Evolutionary conservation across 2,329 filamentous ascomycete genomes (phyloP).

Genomic region (Penicillium sp.): DNA sequence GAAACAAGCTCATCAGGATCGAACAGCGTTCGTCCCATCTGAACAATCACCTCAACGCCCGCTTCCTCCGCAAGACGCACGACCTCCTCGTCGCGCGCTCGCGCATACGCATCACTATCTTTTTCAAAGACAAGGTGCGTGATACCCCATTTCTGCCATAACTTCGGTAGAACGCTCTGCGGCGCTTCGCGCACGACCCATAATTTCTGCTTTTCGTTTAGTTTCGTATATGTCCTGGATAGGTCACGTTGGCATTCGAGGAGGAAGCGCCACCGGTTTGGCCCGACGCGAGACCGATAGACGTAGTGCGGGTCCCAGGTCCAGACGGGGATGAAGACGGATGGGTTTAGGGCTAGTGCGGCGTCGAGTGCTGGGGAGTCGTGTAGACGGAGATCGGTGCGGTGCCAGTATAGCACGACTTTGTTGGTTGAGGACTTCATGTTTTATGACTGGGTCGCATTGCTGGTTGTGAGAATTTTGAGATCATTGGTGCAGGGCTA

Average conservation of each 20-base stretch:
- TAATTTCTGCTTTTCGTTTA: constrained; percentile 66
- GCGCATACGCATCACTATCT: constrained; percentile 68
- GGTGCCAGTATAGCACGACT: constrained; percentile 68
- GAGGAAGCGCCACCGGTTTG: constrained; percentile 70
- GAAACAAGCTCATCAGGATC: constrained; percentile 65
- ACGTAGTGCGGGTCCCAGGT: constrained; percentile 79
- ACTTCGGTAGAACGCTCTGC: constrained; percentile 63
- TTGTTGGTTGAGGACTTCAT: constrained; percentile 10
- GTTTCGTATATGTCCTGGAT: constrained; percentile 58
- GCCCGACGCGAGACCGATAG: constrained; percentile 62
- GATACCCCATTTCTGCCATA: constrained; percentile 67
- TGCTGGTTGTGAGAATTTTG: too few species aligned
- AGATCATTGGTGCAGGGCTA: too few species aligned
- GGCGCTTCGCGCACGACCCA: constrained; percentile 67
- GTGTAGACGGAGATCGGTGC: constrained; percentile 70
- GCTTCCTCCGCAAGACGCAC: constrained; percentile 55
- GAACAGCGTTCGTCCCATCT: constrained; percentile 63
- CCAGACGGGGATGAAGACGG: constrained; percentile 67
- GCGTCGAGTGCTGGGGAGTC: constrained; percentile 69
- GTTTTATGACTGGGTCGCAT: too few species aligned
- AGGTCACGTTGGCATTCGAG: constrained; percentile 69
- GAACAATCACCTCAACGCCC: constrained; percentile 62
- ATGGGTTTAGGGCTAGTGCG: constrained; percentile 63
- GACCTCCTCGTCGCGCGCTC: constrained; percentile 57
- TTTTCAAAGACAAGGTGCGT: constrained; percentile 74